phyloP scores from a whole-genome alignment of 2,329 filamentous ascomycete species.

The Aspergillus aculeatinus region DNA sequence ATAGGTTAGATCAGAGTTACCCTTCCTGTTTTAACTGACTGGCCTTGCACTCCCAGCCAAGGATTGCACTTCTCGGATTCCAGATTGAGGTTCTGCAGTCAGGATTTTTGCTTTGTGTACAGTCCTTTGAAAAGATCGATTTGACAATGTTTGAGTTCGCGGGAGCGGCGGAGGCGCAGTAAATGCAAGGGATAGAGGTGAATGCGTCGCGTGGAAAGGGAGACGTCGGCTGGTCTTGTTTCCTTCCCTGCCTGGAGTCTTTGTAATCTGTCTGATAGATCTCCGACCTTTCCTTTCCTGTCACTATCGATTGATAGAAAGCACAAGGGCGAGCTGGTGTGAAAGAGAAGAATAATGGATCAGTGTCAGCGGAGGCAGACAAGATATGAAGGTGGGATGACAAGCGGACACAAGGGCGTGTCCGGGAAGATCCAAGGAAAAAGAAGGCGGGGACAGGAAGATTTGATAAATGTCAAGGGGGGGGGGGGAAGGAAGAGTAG shows the following conservation, averaged over 20 bases:
- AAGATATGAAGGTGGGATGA: not conserved
- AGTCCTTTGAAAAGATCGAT: slow-evolving; percentile 12
- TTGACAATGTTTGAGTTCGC: slow-evolving; percentile 22
- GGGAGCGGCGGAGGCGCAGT: slow-evolving; percentile 30
- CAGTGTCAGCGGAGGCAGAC: not conserved
- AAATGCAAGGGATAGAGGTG: slow-evolving; percentile 29
- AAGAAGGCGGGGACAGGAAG: slow-evolving; percentile 1
- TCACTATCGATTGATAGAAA: not conserved
- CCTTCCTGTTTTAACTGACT: slow-evolving; percentile 19
- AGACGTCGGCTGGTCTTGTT: slow-evolving; percentile 12
- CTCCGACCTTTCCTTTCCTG: not conserved
- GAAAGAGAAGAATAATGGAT: slow-evolving; percentile 1
- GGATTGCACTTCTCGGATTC: not conserved
- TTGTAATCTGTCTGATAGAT: not conserved
- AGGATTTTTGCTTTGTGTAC: slow-evolving; percentile 12
- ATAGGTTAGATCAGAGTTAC: slow-evolving; percentile 30
- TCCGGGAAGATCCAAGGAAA: not conserved
- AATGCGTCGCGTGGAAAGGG: slow-evolving; percentile 34
- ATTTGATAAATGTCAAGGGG: slow-evolving; percentile 14
- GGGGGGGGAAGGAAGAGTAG: not conserved
- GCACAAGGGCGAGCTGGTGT: not conserved
- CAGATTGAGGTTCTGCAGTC: slow-evolving; percentile 17
- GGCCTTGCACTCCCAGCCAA: slow-evolving; percentile 14
- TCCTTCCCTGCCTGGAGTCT: slow-evolving; percentile 6
- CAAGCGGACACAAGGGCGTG: not conserved